These are phyloP conservation scores for Hypoxylon sp. DNA, from an alignment of 2,329 filamentous ascomycete genomes.

Conservation along the genomic window DNA sequence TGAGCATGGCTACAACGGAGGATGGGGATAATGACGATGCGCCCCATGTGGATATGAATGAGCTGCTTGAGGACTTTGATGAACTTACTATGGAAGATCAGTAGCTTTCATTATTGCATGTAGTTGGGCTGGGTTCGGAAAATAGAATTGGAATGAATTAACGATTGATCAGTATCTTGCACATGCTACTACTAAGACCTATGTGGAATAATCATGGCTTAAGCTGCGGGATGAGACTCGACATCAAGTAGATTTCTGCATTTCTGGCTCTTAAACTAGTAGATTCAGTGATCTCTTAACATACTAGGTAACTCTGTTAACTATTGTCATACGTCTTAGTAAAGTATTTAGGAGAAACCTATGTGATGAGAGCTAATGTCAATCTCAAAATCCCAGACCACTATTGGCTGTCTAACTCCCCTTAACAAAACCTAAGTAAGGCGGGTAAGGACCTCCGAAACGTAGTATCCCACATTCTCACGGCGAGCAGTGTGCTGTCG, in stretches of 20 bases:
- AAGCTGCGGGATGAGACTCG: background rate
- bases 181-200: background rate
- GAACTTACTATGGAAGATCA: conserved; percentile 81
- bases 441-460: background rate
- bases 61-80: conserved; percentile 92
- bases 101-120: conserved; percentile 1
- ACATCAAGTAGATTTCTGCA: background rate
- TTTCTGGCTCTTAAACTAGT: background rate
- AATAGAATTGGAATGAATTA: conserved; percentile 18
- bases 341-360: too few species aligned
- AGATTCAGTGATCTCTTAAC: background rate
- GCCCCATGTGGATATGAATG: conserved; percentile 82
- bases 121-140: conserved; percentile 6
- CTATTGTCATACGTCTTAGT: background rate
- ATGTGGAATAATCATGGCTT: background rate
- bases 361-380: background rate
- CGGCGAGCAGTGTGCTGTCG: background rate
- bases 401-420: background rate
- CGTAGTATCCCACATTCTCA: background rate
- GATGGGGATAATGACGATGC: conserved; percentile 75
- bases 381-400: background rate
- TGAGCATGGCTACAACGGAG: conserved; percentile 76
- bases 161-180: conserved; percentile 1
- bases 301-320: background rate
- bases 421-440: background rate